Evolutionary conservation across 2,329 filamentous ascomycete genomes (phyloP).

Genomic region (Monilinia vaccinii-corymbosi): DNA sequence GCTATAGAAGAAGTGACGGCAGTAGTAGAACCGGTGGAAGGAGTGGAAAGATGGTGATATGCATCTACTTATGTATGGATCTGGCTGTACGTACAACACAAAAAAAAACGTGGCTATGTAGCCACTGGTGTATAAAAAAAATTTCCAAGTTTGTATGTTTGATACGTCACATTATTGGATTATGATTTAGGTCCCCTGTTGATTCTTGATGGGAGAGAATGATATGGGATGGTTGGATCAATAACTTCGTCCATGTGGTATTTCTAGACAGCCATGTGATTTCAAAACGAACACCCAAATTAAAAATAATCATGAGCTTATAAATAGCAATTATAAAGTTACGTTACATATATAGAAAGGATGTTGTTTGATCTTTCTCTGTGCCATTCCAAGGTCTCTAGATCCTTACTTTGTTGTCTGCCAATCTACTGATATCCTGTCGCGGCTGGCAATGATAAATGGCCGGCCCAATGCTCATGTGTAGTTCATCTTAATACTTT

Average conservation of each 20-base stretch:
- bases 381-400: background rate
- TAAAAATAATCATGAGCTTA: no score
- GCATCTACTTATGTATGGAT: background rate
- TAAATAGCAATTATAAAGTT: no score
- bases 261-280: no score
- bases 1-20: background rate
- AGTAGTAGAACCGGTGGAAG: background rate
- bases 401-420: no score
- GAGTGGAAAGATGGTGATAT: background rate
- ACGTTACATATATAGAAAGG: no score
- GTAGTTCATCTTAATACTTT: background rate
- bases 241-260: background rate
- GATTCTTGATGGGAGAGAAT: background rate
- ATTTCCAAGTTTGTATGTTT: background rate
- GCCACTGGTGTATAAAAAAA: background rate
- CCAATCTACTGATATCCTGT: background rate
- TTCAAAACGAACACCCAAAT: no score
- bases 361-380: no score
- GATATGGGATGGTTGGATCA: no score
- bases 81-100: background rate
- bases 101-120: background rate
- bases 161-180: background rate
- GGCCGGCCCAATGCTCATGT: no score
- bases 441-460: no score
- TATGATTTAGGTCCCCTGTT: background rate